Conservation (phyloP, 768 basidiomycete species). For the Neoboletus magnificus region DNA sequence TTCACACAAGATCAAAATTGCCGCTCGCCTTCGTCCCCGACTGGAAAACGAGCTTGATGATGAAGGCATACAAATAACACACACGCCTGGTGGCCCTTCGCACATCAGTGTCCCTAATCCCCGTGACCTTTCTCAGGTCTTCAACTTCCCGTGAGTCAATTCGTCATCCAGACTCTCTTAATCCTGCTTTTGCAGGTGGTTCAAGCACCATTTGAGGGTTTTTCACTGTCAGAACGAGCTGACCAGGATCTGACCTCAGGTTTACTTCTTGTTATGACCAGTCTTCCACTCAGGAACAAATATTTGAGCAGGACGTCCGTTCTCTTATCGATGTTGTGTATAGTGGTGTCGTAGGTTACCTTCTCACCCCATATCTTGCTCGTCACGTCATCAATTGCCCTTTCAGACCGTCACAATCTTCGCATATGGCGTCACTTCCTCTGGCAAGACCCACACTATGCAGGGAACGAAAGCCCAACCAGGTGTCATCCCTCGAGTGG, state of each 20-base stretch:
- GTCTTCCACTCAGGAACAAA: slow-evolving; percentile 66
- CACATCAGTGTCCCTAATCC: slow-evolving; percentile 69
- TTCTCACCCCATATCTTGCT: not conserved
- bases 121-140: slow-evolving; percentile 62
- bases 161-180: not conserved
- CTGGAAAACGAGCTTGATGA: slow-evolving; percentile 62
- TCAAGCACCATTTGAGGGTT: not conserved
- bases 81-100: slow-evolving; percentile 39
- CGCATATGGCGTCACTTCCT: slow-evolving; percentile 88
- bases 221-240: not conserved
- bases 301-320: slow-evolving; percentile 71
- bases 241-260: slow-evolving; percentile 33
- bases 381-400: not conserved
- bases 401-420: slow-evolving; percentile 80
- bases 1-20: slow-evolving; percentile 61
- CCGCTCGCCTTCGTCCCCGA: slow-evolving; percentile 67
- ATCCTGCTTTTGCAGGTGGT: slow-evolving; percentile 2
- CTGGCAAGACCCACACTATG: slow-evolving; percentile 93
- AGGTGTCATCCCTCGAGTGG: slow-evolving; percentile 83
- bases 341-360: slow-evolving; percentile 60
- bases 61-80: slow-evolving; percentile 52
- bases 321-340: slow-evolving; percentile 79
- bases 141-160: slow-evolving; percentile 66
- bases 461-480: slow-evolving; percentile 71
- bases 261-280: slow-evolving; percentile 77